Evolutionary conservation across 345 rosid genomes (phyloP).

Genomic region (Eucalyptus polybractea): DNA sequence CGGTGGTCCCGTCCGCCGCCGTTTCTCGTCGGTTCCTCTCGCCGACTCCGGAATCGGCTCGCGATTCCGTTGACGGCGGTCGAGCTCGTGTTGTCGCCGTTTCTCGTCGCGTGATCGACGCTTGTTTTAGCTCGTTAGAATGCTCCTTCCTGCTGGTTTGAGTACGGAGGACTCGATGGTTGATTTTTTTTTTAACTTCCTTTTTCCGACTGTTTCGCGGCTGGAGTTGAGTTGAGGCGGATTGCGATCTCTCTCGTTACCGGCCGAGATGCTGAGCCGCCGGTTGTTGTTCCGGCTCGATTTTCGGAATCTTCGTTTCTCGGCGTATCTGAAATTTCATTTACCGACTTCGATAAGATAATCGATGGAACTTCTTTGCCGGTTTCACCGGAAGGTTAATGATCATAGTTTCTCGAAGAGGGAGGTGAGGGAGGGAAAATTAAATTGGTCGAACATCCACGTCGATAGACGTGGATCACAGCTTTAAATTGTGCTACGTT

Average conservation of each 20-base stretch:
- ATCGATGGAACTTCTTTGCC: background rate
- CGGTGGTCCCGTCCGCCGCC: background rate
- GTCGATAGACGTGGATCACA: background rate
- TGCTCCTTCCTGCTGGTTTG: background rate
- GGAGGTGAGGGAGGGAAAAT: background rate
- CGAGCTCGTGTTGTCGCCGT: background rate
- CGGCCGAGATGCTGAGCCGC: background rate
- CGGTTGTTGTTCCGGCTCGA: background rate
- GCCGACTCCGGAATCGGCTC: background rate
- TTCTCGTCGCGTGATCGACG: background rate
- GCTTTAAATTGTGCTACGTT: background rate
- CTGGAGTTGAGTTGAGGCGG: background rate
- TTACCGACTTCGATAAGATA: background rate
- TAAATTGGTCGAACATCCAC: background rate
- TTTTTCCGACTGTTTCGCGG: background rate
- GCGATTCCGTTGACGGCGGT: background rate
- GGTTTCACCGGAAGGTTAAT: background rate
- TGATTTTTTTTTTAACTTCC: background rate
- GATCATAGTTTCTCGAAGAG: background rate
- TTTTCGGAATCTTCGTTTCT: background rate
- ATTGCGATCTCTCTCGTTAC: background rate
- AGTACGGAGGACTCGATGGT: background rate
- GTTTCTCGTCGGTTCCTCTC: background rate
- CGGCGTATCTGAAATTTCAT: background rate
- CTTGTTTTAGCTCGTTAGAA: background rate